Base-by-base conservation (phyloP, 2,329 filamentous ascomycete species). In the Remersonia thermophila region DNA sequence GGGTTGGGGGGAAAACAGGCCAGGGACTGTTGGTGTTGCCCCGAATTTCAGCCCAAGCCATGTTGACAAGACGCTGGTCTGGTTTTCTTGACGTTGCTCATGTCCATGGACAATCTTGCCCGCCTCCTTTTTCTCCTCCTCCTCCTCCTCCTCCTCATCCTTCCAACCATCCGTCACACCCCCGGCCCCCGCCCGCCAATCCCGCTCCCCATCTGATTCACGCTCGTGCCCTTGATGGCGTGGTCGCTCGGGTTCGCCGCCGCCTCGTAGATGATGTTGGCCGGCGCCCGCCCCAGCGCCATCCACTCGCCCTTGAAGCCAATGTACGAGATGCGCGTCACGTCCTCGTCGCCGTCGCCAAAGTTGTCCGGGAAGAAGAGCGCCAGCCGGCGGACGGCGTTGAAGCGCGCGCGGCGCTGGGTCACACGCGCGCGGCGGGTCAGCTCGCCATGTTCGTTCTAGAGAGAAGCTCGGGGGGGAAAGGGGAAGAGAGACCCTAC, bases 271-370 rank as follows among this genome's bases (percentile, higher is more conserved):
- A 94, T 52, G 49, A 96, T 89, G 48, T 81, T 85, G 6, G 81
- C 66, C 1, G 91, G 86, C 54, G 89, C 84, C 37, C 80, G 70
- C 32, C 80, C 91, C 52, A 93, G 60, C 55, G 78, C 77, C 73
- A 91, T 91, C 69, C 85, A 96, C 60, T 94, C 84, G 16, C 91
- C 91, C 61, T 84, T 87, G 65, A 98, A 96, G 1, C 83, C 91
- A 38, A 96, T 45, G 60, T 95, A 98, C 43, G 69, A 77, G 2
- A 96, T 57, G 33, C 77, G 70, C 30, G 83, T 89, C 37, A 80
- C 76, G 37, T 93, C 83, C 53, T 87, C 83, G 11, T 85, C 82
- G 0, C 77, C 84, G 32, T 75, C 71, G 48, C 77, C 72, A 59
- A 89, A 94, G 55, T 96, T 98, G 56, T 95, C 84, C 50, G 83